These are phyloP conservation scores for Eucalyptus sp. DNA, from an alignment of 345 rosid genomes.

Conservation along the genomic window DNA sequence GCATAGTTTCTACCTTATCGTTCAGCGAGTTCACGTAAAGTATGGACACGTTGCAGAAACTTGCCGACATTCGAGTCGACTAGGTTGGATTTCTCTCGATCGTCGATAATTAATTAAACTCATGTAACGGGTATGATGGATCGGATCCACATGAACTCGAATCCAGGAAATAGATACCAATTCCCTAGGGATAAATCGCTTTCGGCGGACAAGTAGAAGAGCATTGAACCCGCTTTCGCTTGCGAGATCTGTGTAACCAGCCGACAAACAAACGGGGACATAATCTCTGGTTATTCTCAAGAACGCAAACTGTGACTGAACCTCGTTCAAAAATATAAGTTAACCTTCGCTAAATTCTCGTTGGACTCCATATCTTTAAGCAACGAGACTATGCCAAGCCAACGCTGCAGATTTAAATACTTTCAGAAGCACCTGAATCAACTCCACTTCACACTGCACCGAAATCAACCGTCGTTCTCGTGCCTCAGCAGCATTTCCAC, in stretches of 20 bases:
- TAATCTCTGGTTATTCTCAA: not conserved
- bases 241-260: not conserved
- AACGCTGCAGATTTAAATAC: not conserved
- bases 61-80: not conserved
- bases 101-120: not conserved
- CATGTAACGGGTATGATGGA: not conserved
- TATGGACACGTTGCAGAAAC: not conserved
- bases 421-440: not conserved
- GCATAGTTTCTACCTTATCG: not conserved
- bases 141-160: not conserved
- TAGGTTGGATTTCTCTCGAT: not conserved
- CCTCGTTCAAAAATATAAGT: not conserved
- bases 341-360: too few species aligned
- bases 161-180: not conserved
- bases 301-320: not conserved
- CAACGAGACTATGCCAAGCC: not conserved
- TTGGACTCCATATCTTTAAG: not conserved
- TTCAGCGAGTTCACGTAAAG: not conserved
- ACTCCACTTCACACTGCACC: not conserved
- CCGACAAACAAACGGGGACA: not conserved
- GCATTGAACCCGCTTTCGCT: not conserved
- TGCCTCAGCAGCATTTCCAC: slow-evolving; percentile 5
- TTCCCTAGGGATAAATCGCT: not conserved
- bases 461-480: not conserved
- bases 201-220: not conserved